Evolutionary conservation across 441 rosid species (phyloP), one percentile per base, ranked within the genome.

Genomic region (Jatropha multifida): DNA sequence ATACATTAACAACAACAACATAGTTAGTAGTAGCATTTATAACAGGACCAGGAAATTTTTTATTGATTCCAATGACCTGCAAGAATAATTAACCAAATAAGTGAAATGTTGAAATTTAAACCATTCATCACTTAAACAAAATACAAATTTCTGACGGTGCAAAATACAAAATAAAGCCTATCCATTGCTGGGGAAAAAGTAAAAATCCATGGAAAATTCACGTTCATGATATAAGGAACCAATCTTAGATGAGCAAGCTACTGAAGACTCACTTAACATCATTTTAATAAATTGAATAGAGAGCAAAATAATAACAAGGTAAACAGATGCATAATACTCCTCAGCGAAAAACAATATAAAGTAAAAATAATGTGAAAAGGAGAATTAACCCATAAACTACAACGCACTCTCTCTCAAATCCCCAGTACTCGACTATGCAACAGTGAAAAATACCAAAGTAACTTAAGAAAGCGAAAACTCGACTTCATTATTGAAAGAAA

Each of bases 51-150:
- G 99, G 99, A 83, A 95, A 93, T 56, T 81, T 75, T 59, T 81
- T 92, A 80, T 93, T 90, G 37, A 95, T 78, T 6, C 91, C 99
- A 74, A 95, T 89, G 70, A 94, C 99, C 99, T 93, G 87, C 83
- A 83, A 73, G 42, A 63, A 62, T 46, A 72, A 69, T 37, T 23
- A 76, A 49, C 41, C 56, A 69, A 68, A 49, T 48, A 61, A 74
- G 23, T 38, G 58, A 51, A 7, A 18, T 27, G 68, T 61, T 8
- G 48, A 46, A 60, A 72, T 11, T n/a, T 46, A 5, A 42, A 44
- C 48, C 2, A 2, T 1, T 44, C 23, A 42, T 18, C 64, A 18
- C 13, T 18, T 3, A 9, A 40, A 38, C 12, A 38, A 2, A 40
- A 20, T 13, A 65, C 17, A 40, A 15, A 4, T 56, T 64, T 64